phyloP scores from a whole-genome alignment of 306 rosid genomes.

The Cucumis sativus region DNA sequence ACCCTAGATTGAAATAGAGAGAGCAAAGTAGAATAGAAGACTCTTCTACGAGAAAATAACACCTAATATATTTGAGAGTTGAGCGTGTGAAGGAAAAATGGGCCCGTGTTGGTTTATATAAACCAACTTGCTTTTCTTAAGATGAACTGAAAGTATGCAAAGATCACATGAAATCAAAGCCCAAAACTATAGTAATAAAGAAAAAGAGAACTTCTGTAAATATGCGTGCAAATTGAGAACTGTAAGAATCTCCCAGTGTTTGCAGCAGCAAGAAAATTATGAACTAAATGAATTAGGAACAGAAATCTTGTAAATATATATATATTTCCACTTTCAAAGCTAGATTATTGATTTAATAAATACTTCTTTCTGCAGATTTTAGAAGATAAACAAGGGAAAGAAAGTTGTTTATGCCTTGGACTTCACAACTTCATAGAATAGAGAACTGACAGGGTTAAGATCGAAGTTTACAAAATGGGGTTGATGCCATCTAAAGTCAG shows the following conservation, averaged over 20 bases:
- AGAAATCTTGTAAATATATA: neutral
- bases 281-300: neutral
- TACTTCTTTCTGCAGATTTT: neutral
- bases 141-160: neutral
- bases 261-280: too few species aligned
- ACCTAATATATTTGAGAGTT: neutral
- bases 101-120: neutral
- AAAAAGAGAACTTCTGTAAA: neutral
- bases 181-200: neutral
- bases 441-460: neutral
- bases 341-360: neutral
- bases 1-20: neutral
- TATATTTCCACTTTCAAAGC: neutral
- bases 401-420: neutral
- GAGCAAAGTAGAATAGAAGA: neutral
- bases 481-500: conserved; percentile 49
- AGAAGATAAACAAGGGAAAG: neutral
- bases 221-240: neutral
- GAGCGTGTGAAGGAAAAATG: neutral
- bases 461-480: conserved; percentile 7
- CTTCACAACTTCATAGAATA: neutral
- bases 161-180: neutral
- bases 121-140: neutral
- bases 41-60: neutral
- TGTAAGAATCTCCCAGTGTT: neutral